A percentile compares a stretch with the other conserved stretches of the same genome.
phyloP scores from a whole-genome alignment of 345 rosid species.

The Adansonia digitata region DNA sequence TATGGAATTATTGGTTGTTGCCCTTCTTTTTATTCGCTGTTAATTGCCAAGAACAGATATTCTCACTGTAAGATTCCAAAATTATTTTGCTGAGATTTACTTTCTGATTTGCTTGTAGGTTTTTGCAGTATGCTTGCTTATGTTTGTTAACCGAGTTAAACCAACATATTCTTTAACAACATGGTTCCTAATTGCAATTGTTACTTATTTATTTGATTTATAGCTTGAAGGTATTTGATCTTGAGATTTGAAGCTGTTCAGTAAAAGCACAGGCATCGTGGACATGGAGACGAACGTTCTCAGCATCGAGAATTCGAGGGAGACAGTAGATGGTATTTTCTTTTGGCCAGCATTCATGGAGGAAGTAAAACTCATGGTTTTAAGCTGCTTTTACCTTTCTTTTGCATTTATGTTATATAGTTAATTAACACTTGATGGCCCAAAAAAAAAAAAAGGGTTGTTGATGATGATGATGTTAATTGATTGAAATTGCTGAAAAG shows the following conservation, averaged over 20 bases:
- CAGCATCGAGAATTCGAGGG: neutral
- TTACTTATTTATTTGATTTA: neutral
- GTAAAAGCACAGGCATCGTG: neutral
- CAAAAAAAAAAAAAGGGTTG: neutral
- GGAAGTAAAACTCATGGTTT: conserved; percentile 1
- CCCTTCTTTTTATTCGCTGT: neutral
- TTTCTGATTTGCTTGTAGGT: neutral
- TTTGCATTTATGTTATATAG: neutral
- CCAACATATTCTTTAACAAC: neutral
- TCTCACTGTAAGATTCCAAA: neutral
- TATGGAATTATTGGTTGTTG: neutral
- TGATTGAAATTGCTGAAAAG: neutral
- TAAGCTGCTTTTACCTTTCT: neutral
- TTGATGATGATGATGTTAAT: neutral
- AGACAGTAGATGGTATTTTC: neutral
- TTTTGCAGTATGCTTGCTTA: neutral
- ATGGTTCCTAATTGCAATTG: neutral
- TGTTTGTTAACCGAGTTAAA: neutral
- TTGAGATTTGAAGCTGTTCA: conserved; percentile 4
- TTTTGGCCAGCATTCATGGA: neutral
- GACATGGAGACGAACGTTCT: neutral
- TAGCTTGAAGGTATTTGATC: conserved; percentile 3
- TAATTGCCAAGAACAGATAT: neutral
- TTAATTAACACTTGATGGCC: neutral
- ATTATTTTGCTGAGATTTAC: neutral